A percentile compares a stretch with the other conserved stretches of the same genome.
phyloP scores from a whole-genome alignment of 345 rosid species.

The Melaleuca quinquenervia region DNA sequence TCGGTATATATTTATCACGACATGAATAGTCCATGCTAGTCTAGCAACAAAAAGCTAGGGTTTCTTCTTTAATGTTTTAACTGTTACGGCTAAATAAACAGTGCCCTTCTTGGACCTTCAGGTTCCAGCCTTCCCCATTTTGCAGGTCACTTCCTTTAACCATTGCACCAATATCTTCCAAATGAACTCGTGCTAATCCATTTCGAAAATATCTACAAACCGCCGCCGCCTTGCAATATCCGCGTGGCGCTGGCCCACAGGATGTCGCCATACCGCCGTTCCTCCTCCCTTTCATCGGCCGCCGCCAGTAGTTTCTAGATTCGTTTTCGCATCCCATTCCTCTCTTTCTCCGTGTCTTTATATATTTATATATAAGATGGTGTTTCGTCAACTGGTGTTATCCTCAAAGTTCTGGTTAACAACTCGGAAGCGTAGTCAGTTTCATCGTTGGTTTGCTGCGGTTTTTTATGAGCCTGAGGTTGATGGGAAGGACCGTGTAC shows the following conservation, averaged over 20 bases:
- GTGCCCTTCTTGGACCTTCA: too few relatives aligned
- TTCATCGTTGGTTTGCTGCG: background rate
- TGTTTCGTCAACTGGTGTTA: background rate
- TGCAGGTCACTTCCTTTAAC: background rate
- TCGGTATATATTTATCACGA: background rate
- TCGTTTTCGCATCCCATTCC: background rate
- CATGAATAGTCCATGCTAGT: fast-evolving
- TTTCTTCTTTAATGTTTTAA: too few relatives aligned
- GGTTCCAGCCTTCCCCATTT: background rate
- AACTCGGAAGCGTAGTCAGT: background rate
- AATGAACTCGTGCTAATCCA: background rate
- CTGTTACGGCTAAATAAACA: too few relatives aligned
- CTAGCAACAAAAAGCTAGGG: too few relatives aligned
- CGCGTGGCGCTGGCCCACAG: background rate
- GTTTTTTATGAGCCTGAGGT: slow-evolving; percentile 16
- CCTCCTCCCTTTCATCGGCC: background rate
- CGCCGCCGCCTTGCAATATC: background rate
- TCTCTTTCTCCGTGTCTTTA: background rate
- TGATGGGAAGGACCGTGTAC: slow-evolving; percentile 16
- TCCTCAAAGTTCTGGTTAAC: background rate
- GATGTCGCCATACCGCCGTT: background rate
- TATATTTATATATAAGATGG: background rate
- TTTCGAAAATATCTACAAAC: background rate
- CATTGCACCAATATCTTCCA: background rate
- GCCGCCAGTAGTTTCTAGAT: background rate